Evolutionary conservation across 164 flowering plant species (phyloP).

Genomic region (Kingdonia uniflora): DNA sequence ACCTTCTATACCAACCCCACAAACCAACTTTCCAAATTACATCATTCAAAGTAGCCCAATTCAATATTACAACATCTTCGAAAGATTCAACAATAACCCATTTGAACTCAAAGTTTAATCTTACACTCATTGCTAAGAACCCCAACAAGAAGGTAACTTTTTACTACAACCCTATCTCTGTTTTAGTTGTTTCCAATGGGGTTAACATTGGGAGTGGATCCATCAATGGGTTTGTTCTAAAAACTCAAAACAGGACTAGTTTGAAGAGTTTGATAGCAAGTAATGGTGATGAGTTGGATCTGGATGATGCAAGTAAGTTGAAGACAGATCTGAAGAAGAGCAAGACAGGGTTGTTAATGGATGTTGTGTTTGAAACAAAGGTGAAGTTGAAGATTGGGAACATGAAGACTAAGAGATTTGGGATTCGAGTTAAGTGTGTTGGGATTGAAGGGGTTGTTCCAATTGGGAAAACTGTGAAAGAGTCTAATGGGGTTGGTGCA

Average conservation of each 20-base stretch:
- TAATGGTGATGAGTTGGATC: conserved; percentile 19
- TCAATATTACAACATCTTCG: conserved; percentile 46
- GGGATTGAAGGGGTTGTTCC: conserved; percentile 23
- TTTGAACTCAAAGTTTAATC: conserved; percentile 33
- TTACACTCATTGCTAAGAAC: conserved; percentile 47
- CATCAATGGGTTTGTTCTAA: conserved; percentile 20
- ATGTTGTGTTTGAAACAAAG: conserved; percentile 50
- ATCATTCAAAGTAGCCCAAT: conserved; percentile 38
- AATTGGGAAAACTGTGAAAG: conserved; percentile 13
- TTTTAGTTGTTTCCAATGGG: conserved; percentile 9
- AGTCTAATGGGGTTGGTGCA: conserved; percentile 1
- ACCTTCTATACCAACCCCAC: conserved; percentile 71
- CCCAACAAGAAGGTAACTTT: conserved; percentile 48
- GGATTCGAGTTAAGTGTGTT: conserved; percentile 49
- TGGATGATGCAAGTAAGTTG: conserved; percentile 14
- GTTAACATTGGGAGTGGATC: conserved; percentile 23
- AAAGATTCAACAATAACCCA: conserved; percentile 3
- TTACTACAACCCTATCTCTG: too few species aligned
- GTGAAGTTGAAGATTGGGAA: conserved; percentile 58
- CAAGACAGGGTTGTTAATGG: conserved; percentile 41
- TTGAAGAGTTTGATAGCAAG: conserved; percentile 19
- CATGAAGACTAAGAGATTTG: conserved; percentile 41
- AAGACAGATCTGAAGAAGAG: conserved; percentile 43
- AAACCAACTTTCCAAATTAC: conserved; percentile 60
- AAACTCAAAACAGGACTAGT: conserved; percentile 36